These are phyloP conservation scores for Metarhizium brunneum DNA, from an alignment of 2,329 filamentous ascomycete genomes.

Conservation along the genomic window DNA sequence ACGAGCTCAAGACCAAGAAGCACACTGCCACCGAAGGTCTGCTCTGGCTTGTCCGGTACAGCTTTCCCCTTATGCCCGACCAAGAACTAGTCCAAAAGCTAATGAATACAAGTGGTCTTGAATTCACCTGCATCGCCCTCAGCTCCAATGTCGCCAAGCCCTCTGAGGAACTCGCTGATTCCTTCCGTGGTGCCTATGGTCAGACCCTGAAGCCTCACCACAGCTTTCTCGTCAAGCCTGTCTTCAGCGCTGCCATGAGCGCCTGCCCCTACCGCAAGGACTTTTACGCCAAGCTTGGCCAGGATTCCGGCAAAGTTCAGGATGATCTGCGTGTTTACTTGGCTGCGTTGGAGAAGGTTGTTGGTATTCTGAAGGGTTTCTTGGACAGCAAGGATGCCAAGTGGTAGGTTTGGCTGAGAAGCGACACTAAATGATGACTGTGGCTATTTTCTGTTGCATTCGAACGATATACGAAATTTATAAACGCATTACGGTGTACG, in stretches of 20 bases:
- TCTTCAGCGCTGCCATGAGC: constrained; percentile 89
- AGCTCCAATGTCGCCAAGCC: constrained; percentile 63
- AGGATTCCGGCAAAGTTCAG: constrained; percentile 52
- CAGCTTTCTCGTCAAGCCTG: constrained; percentile 77
- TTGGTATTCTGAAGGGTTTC: constrained; percentile 63
- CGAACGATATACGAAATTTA: background rate
- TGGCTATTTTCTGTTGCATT: background rate
- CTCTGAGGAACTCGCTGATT: constrained; percentile 67
- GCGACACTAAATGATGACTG: background rate
- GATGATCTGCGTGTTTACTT: constrained; percentile 63
- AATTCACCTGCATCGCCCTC: constrained; percentile 85
- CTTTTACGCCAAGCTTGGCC: constrained; percentile 83
- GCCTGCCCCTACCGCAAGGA: constrained; percentile 88
- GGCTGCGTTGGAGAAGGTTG: constrained; percentile 64
- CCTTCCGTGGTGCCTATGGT: constrained; percentile 80
- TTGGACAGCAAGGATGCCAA: constrained; percentile 46
- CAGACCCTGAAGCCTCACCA: constrained; percentile 88
- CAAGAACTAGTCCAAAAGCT: background rate
- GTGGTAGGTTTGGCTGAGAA: constrained; percentile 34
- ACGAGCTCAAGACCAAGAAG: constrained; percentile 85
- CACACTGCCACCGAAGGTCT: constrained; percentile 83
- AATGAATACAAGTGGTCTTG: constrained; percentile 59
- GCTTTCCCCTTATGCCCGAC: background rate
- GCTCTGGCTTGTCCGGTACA: constrained; percentile 80
- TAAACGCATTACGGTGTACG: background rate